phyloP scores from a whole-genome alignment of 768 basidiomycete genomes.

The Termitomyces titanicus region DNA sequence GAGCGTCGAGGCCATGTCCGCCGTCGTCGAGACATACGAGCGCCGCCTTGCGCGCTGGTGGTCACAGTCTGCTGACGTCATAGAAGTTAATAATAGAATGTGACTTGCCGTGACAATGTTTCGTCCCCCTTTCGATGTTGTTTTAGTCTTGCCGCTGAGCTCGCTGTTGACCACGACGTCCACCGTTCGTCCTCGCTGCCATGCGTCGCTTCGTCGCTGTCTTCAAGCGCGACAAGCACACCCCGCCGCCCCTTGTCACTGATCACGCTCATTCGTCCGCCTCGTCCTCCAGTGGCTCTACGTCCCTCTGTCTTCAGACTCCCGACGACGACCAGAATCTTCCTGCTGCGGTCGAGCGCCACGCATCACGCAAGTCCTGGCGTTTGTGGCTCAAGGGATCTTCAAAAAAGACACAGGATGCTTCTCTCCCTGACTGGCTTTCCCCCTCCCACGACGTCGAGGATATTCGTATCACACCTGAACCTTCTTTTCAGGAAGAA shows the following conservation, averaged over 20 bases:
- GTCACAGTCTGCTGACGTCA: conserved; percentile 15
- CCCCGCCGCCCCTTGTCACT: conserved; percentile 17
- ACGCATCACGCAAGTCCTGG: conserved; percentile 47
- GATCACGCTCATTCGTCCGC: conserved; percentile 48
- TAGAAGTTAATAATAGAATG: conserved; percentile 7
- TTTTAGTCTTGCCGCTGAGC: conserved; percentile 7
- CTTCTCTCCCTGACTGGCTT: conserved; percentile 25
- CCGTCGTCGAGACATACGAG: conserved; percentile 65
- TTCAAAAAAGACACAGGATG: conserved; percentile 14
- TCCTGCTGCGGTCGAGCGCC: conserved; percentile 22
- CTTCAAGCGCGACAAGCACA: conserved; percentile 45
- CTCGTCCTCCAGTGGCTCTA: conserved; percentile 60
- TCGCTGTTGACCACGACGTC: conserved; percentile 8
- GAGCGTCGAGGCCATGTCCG: conserved; percentile 43
- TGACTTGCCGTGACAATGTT: conserved; percentile 6
- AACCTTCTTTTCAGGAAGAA: conserved; percentile 11
- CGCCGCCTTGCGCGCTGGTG: conserved; percentile 48
- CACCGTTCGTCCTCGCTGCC: conserved; percentile 4
- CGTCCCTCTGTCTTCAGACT: conserved; percentile 51
- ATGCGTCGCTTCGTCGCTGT: conserved; percentile 70
- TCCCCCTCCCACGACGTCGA: conserved; percentile 17
- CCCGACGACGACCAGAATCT: conserved; percentile 51
- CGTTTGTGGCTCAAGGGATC: conserved; percentile 44
- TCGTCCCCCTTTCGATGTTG: conserved; percentile 11
- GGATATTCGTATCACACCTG: conserved; percentile 14